These are phyloP conservation scores for Haematococcus lacustris DNA, from an alignment of 139 green algal genomes.

Conservation along the genomic window DNA sequence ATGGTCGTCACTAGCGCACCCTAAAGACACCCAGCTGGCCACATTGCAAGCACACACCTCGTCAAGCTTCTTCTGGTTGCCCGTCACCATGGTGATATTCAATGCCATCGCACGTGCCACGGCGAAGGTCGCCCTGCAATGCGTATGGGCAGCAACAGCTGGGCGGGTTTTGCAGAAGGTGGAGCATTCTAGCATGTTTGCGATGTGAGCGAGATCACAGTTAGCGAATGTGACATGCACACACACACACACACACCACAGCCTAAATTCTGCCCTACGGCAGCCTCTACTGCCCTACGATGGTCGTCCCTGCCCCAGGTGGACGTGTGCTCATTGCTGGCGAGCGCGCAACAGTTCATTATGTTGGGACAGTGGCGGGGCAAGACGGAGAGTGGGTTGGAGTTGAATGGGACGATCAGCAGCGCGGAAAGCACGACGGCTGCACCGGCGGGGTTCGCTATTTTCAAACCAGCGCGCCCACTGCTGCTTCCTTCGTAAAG, in stretches of 20 bases:
- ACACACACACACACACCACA: no score
- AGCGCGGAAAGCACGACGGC: slow-evolving; percentile 76
- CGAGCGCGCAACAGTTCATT: slow-evolving; percentile 62
- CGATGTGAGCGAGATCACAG: no score
- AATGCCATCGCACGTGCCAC: no score
- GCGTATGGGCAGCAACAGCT: no score
- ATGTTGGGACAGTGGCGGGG: slow-evolving; percentile 52
- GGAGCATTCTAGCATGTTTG: no score
- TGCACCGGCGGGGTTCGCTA: slow-evolving; percentile 51
- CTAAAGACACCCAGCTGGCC: no score
- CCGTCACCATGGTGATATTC: no score
- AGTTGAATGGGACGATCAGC: slow-evolving; percentile 77
- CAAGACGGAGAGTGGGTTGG: slow-evolving; percentile 69
- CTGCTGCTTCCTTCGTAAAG: slow-evolving; percentile 62
- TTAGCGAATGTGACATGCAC: no score
- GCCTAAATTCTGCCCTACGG: no score
- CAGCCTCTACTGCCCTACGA: no score
- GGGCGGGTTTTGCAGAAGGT: no score
- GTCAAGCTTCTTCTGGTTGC: slow-evolving; percentile 93
- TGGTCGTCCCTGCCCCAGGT: neutral
- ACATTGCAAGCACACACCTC: slow-evolving; percentile 49
- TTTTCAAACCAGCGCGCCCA: slow-evolving; percentile 31
- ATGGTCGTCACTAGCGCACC: neutral
- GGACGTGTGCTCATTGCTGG: slow-evolving; percentile 32
- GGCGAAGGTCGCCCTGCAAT: no score